Evolutionary conservation across 306 rosid genomes (phyloP).

Genomic region (Quercus parvula): DNA sequence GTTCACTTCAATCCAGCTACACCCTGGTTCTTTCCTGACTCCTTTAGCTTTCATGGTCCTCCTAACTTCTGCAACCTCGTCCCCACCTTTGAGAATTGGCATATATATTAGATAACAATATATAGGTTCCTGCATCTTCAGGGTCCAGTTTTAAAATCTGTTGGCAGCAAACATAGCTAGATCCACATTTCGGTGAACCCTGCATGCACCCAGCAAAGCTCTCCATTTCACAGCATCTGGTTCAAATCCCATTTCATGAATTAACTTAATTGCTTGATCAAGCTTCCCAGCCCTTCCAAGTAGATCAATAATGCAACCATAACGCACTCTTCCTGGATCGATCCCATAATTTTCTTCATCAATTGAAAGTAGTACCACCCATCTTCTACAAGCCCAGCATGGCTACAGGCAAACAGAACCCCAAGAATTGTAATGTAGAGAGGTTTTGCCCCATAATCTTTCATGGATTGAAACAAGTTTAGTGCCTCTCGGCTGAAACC

Average conservation of each 20-base stretch:
- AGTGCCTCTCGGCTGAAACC: slow-evolving; percentile 79
- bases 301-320: slow-evolving; percentile 85
- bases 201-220: slow-evolving; percentile 85
- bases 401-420: slow-evolving; percentile 90
- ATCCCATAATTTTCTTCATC: slow-evolving; percentile 66
- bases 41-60: slow-evolving; percentile 61
- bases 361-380: slow-evolving; percentile 71
- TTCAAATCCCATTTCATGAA: slow-evolving; percentile 59
- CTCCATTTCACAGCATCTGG: slow-evolving; percentile 87
- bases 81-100: slow-evolving; percentile 77
- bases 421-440: slow-evolving; percentile 77
- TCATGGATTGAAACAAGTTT: slow-evolving; percentile 64
- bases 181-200: slow-evolving; percentile 61
- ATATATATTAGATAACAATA: slow-evolving; percentile 65
- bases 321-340: slow-evolving; percentile 74
- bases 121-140: slow-evolving; percentile 75
- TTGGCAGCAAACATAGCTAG: slow-evolving; percentile 68
- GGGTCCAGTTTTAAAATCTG: slow-evolving; percentile 65
- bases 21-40: slow-evolving; percentile 80
- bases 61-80: slow-evolving; percentile 67
- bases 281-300: slow-evolving; percentile 93
- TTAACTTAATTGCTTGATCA: slow-evolving; percentile 61
- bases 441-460: slow-evolving; percentile 56
- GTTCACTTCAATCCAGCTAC: slow-evolving; percentile 91
- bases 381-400: slow-evolving; percentile 74